Base-by-base conservation (phyloP, 1,284 basidiomycete species). In the Somion occarium region DNA sequence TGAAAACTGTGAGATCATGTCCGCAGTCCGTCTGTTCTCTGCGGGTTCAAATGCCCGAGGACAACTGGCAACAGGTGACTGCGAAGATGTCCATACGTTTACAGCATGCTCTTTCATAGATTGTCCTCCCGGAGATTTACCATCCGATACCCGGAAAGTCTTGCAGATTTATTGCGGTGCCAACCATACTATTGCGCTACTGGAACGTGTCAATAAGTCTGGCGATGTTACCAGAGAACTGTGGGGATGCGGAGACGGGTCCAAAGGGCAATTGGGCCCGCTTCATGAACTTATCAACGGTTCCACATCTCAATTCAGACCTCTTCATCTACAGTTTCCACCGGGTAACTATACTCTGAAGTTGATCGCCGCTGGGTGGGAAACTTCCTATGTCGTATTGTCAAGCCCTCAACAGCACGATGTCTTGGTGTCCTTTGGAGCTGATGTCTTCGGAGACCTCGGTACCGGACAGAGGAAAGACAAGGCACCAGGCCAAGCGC, bases 381-480 rank as follows among this genome's bases (percentile, higher is more conserved):
- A 93, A 64, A 91, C 91, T 5, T 84, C 82, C 46, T 92, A 88
- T 63, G 69, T 91, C 38, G 83, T 81, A 5, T 61, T 86, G 3
- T 70, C 73, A 18, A 63, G 60, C 39, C 56, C 64, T 7, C 69
- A 62, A 19, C 61, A 61, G 30, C 65, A 69, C 37, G 89, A 94
- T 60, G 63, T 85, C 1, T 59, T 94, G n/a, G 62, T 95, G 24
- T 83, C 91, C 0, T 82, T 91, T 72, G 93, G 93, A 0, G 78
- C 83, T 1, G 78, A 94, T 65, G 91, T 93, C 64, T 93, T 85
- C 62, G 90, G 90, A 2, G 85, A 88, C 61, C 74, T 92, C 27
- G 92, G 89, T 1, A 61, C 76, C 38, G 80, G 78, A 1, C 42
- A 30, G 26, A 51, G 50, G 15, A 57, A 58, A 37, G 48, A 38